Evolutionary conservation across 2,329 filamentous ascomycete genomes (phyloP).

Genomic region (Neonectria magnoliae): DNA sequence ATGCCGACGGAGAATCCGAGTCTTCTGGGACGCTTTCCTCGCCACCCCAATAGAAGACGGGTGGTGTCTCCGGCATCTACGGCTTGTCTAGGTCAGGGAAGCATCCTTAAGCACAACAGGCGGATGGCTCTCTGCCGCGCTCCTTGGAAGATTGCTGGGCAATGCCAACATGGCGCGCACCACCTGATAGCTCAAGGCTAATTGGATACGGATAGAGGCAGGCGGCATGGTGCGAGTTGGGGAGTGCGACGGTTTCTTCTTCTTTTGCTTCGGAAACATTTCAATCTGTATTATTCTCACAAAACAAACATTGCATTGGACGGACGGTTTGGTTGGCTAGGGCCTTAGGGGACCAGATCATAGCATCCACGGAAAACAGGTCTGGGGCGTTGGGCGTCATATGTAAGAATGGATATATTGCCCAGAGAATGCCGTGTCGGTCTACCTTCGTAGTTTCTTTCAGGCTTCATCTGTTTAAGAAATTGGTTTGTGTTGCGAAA

Average conservation of each 20-base stretch:
- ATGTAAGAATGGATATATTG: constrained; percentile 39
- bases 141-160: constrained; percentile 1
- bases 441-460: neutral
- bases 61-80: neutral
- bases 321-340: constrained; percentile 39
- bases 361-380: constrained; percentile 43
- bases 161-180: constrained; percentile 13
- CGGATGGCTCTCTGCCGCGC: neutral
- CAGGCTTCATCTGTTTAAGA: neutral
- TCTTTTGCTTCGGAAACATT: constrained; percentile 18
- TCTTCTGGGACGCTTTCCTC: constrained; percentile 67
- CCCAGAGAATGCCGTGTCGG: constrained; percentile 10
- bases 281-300: constrained; percentile 40
- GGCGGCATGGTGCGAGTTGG: constrained; percentile 27
- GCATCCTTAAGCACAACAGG: neutral
- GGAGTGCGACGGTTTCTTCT: constrained; percentile 4
- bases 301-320: constrained; percentile 42
- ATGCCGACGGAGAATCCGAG: constrained; percentile 64
- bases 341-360: constrained; percentile 39
- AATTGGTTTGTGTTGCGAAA: neutral
- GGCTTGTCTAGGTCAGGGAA: neutral
- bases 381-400: constrained; percentile 43
- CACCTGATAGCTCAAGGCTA: constrained; percentile 13
- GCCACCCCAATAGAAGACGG: constrained; percentile 44
- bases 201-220: constrained; percentile 44